Conservation (phyloP, 108 stramenopile genomes). For the Aureococcus anophagefferens region DNA sequence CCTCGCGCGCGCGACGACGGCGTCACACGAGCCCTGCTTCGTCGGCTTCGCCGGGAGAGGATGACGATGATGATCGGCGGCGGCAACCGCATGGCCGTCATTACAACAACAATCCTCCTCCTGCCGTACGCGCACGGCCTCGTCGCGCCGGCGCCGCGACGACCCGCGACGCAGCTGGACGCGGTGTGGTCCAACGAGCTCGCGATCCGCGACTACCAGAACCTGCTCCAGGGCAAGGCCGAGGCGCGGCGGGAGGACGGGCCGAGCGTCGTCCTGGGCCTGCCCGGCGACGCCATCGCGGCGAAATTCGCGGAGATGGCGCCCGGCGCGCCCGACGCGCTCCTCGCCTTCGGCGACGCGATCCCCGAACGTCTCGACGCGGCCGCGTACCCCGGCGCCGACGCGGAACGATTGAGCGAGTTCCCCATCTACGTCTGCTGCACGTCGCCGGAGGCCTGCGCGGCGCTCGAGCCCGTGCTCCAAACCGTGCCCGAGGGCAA, state of each 20-base stretch:
- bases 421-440: not conserved
- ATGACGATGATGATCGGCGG: too few species aligned
- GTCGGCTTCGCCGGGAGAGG: too few species aligned
- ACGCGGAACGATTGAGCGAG: not conserved
- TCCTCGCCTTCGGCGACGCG: not conserved
- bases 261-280: not conserved
- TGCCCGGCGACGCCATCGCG: not conserved
- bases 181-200: too few species aligned
- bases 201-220: not conserved
- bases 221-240: not conserved
- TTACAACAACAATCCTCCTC: too few species aligned
- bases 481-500: not conserved
- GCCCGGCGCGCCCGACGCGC: not conserved
- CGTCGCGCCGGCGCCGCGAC: too few species aligned
- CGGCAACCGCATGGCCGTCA: too few species aligned
- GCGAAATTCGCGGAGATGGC: not conserved
- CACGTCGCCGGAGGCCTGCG: not conserved
- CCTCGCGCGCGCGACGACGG: too few species aligned
- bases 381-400: not conserved
- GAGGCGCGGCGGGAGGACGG: not conserved
- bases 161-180: too few species aligned
- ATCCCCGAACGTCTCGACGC: not conserved
- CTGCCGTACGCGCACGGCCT: too few species aligned
- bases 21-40: too few species aligned
- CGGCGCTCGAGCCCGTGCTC: not conserved